phyloP scores from a whole-genome alignment of 768 basidiomycete species.

The Clavaria fumosa region DNA sequence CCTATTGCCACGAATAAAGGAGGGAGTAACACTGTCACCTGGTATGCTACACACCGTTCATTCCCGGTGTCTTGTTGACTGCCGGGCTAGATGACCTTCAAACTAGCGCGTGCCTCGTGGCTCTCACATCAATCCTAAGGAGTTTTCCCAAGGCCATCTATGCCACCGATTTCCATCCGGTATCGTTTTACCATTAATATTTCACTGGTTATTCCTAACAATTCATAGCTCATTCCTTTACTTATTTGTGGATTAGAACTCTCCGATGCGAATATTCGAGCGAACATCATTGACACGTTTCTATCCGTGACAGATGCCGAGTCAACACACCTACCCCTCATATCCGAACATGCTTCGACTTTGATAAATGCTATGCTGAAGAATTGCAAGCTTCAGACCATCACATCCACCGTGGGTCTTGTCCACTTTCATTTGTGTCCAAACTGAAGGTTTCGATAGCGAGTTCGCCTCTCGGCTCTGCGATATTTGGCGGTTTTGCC shows the following conservation, averaged over 20 bases:
- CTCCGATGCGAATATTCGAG: constrained; percentile 55
- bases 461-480: constrained; percentile 62
- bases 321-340: constrained; percentile 27
- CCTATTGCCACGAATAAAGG: constrained; percentile 61
- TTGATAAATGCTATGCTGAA: constrained; percentile 60
- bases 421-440: constrained; percentile 2
- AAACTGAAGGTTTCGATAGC: constrained; percentile 26
- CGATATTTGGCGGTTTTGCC: constrained; percentile 64
- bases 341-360: constrained; percentile 57
- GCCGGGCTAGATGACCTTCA: constrained; percentile 27
- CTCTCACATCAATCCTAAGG: constrained; percentile 67
- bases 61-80: not conserved
- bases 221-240: constrained; percentile 66
- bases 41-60: constrained; percentile 24
- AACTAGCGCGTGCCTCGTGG: constrained; percentile 65
- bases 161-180: constrained; percentile 46
- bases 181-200: constrained; percentile 17
- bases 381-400: constrained; percentile 35
- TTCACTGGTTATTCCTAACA: not conserved
- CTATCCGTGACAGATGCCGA: constrained; percentile 50
- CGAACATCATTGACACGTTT: constrained; percentile 70
- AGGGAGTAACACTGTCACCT: constrained; percentile 38
- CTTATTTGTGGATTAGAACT: constrained; percentile 75
- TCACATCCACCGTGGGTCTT: constrained; percentile 38
- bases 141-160: constrained; percentile 68